phyloP scores from a whole-genome alignment of 1,139 yeast species.

The Barnettozyma hawaiiensis region DNA sequence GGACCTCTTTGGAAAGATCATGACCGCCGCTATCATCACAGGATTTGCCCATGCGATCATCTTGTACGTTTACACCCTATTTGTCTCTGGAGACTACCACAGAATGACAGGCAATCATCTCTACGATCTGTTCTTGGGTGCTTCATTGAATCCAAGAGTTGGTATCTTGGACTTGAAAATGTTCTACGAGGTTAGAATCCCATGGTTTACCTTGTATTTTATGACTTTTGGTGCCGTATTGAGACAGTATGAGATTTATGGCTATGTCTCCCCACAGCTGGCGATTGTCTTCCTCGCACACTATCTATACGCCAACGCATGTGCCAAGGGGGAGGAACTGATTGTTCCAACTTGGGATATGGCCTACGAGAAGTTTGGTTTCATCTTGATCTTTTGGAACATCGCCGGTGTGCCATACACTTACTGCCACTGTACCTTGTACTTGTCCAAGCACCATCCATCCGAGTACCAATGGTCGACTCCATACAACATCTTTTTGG shows the following conservation, averaged over 20 bases:
- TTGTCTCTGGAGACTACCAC: constrained; percentile 67
- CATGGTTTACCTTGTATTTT: constrained; percentile 90
- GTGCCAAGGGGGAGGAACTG: constrained; percentile 95
- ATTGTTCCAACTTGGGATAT: constrained; percentile 99
- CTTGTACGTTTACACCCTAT: constrained; percentile 59
- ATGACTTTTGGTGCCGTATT: constrained; percentile 68
- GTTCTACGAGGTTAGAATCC: constrained; percentile 95
- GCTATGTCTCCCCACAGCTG: constrained; percentile 73
- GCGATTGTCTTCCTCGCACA: constrained; percentile 73
- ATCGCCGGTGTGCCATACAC: constrained; percentile 99
- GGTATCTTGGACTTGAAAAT: constrained; percentile 90
- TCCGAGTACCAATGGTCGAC: constrained; percentile 70
- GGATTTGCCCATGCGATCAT: constrained; percentile 63
- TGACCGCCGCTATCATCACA: constrained; percentile 81
- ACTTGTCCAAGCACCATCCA: constrained; percentile 77
- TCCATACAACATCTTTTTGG: constrained; percentile 50
- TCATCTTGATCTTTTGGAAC: constrained; percentile 97
- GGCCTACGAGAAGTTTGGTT: constrained; percentile 98
- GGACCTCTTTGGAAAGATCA: constrained; percentile 83
- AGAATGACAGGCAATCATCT: constrained; percentile 87
- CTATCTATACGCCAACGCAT: constrained; percentile 93
- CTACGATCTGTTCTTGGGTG: constrained; percentile 95
- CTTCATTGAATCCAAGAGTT: constrained; percentile 91
- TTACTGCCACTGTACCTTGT: constrained; percentile 89
- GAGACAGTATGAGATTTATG: constrained; percentile 77